A percentile compares a stretch with the other conserved stretches of the same genome.
phyloP scores from a whole-genome alignment of 345 rosid species.

The Barbarea vulgaris region DNA sequence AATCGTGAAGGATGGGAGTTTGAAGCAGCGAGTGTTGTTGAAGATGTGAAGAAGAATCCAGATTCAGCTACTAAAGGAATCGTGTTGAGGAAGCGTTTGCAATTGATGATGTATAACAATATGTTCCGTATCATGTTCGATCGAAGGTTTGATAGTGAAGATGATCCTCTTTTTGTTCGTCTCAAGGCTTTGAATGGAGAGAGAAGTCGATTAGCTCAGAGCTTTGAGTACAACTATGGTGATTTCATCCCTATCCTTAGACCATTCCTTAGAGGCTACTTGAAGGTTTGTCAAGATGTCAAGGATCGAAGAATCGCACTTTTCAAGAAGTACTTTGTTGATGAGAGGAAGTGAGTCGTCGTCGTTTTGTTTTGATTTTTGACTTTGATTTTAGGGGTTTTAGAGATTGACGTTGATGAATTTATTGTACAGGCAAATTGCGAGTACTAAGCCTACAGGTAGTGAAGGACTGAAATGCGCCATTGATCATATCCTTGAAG shows the following conservation, averaged over 20 bases:
- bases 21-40: constrained; percentile 74
- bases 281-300: constrained; percentile 90
- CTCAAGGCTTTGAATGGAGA: constrained; percentile 95
- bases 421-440: constrained; percentile 62
- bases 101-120: constrained; percentile 96
- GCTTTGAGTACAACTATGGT: constrained; percentile 94
- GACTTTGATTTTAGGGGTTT: constrained; percentile 1
- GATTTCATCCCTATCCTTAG: constrained; percentile 95
- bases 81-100: constrained; percentile 75
- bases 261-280: constrained; percentile 87
- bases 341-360: constrained; percentile 77
- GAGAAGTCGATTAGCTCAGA: constrained; percentile 89
- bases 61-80: constrained; percentile 73
- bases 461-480: constrained; percentile 83
- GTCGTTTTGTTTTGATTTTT: not conserved
- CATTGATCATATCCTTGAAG: constrained; percentile 90
- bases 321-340: constrained; percentile 92
- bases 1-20: constrained; percentile 72
- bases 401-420: constrained; percentile 3
- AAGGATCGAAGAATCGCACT: constrained; percentile 75
- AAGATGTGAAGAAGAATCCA: constrained; percentile 73
- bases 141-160: constrained; percentile 84
- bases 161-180: constrained; percentile 72
- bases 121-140: constrained; percentile 97
- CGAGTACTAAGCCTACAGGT: constrained; percentile 60